These are phyloP conservation scores for Penicillium turbatum DNA, from an alignment of 495 filamentous ascomycete genomes.

Conservation along the genomic window DNA sequence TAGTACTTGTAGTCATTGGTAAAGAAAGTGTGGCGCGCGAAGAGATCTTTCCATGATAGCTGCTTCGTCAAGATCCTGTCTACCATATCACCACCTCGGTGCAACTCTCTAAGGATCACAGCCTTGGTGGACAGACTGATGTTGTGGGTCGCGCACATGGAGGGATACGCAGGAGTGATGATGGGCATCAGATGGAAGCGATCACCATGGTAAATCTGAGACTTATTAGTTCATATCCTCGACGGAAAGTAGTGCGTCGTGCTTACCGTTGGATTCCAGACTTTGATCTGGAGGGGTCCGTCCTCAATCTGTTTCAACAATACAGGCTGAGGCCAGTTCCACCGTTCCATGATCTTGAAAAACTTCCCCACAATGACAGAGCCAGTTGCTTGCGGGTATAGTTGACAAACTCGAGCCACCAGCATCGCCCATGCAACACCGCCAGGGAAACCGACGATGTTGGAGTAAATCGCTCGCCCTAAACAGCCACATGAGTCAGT, in stretches of 20 bases:
- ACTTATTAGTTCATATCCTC: background rate
- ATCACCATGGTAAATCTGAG: conserved; percentile 74
- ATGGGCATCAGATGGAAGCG: conserved; percentile 90
- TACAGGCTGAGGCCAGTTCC: conserved; percentile 92
- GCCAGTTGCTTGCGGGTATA: conserved; percentile 90
- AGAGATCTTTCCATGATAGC: conserved; percentile 79
- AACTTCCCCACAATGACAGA: conserved; percentile 86
- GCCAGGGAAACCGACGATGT: conserved; percentile 92
- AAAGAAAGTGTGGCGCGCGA: conserved; percentile 86
- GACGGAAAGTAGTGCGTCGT: background rate
- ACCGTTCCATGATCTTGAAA: conserved; percentile 84
- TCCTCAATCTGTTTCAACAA: conserved; percentile 86
- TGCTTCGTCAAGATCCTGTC: conserved; percentile 73
- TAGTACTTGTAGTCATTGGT: conserved; percentile 92
- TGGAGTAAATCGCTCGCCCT: conserved; percentile 85
- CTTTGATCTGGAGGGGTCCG: conserved; percentile 69
- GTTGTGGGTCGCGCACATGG: conserved; percentile 95
- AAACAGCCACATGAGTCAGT: conserved; percentile 5
- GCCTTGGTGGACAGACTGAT: conserved; percentile 79
- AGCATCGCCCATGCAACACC: conserved; percentile 98
- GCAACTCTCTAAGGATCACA: conserved; percentile 77
- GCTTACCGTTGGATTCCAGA: conserved; percentile 90
- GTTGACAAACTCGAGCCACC: conserved; percentile 89
- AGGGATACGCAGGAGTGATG: conserved; percentile 93
- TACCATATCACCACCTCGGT: conserved; percentile 71